Evolutionary conservation across 108 stramenopile species (phyloP).

Genomic region (Epipyxis sp.): DNA sequence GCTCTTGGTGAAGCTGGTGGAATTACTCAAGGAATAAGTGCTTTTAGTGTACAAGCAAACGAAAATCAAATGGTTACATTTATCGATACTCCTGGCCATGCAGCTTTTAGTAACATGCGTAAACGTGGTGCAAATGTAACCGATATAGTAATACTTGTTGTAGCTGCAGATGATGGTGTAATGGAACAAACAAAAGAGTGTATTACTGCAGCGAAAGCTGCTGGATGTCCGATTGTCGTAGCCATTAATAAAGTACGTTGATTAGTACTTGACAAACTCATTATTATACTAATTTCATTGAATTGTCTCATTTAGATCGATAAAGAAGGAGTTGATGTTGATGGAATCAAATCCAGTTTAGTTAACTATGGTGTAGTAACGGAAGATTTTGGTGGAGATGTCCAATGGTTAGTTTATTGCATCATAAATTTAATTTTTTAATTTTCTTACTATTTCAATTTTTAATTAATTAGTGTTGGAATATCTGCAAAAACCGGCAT

Average conservation of each 20-base stretch:
- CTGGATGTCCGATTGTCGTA: conserved; percentile 72
- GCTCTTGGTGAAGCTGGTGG: conserved; percentile 94
- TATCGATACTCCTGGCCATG: conserved; percentile 96
- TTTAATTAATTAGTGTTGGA: too few species aligned
- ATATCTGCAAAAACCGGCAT: conserved; percentile 77
- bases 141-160: conserved; percentile 88
- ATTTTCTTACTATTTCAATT: too few species aligned
- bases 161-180: conserved; percentile 93
- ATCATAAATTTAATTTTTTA: too few species aligned
- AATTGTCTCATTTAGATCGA: conserved; percentile 52
- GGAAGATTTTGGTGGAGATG: conserved; percentile 86
- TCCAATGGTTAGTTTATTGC: too few species aligned
- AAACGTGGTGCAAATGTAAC: conserved; percentile 81
- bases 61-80: conserved; percentile 73
- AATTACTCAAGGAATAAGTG: conserved; percentile 91
- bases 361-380: conserved; percentile 74
- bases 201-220: conserved; percentile 77
- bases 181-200: conserved; percentile 89
- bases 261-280: not conserved
- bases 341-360: conserved; percentile 39
- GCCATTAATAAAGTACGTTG: conserved; percentile 82
- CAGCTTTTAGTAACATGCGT: conserved; percentile 87
- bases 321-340: conserved; percentile 34
- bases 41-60: conserved; percentile 72
- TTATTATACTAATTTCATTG: not conserved